Evolutionary conservation across 768 basidiomycete species (phyloP).

Genomic region (Tricholoma furcatifolium): DNA sequence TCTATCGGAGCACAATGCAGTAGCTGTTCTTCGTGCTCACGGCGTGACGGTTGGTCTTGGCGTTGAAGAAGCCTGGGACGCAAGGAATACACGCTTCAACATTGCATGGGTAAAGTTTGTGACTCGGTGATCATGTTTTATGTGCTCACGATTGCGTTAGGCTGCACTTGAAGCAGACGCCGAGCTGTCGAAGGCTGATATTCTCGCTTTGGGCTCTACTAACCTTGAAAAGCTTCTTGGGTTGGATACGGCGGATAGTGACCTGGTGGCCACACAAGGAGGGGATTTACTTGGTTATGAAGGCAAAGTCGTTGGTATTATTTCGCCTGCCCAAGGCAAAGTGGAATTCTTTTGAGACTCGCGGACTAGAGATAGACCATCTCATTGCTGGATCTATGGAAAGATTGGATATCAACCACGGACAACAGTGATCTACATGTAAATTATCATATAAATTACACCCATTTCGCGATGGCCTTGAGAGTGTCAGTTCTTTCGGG

Average conservation of each 20-base stretch:
- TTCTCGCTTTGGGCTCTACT: slow-evolving; percentile 44
- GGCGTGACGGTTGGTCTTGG: slow-evolving; percentile 76
- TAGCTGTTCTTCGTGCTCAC: slow-evolving; percentile 62
- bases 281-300: slow-evolving; percentile 49
- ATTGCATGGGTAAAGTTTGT: slow-evolving; percentile 66
- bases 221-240: slow-evolving; percentile 44
- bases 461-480: slow-evolving; percentile 50
- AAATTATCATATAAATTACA: slow-evolving; percentile 14
- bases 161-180: slow-evolving; percentile 42
- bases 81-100: slow-evolving; percentile 80
- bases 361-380: background rate
- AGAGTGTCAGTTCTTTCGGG: slow-evolving; percentile 51
- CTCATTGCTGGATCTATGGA: background rate
- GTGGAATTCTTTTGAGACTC: slow-evolving; percentile 17
- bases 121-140: background rate
- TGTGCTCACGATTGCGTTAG: slow-evolving; percentile 22
- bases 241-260: slow-evolving; percentile 35
- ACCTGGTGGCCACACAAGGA: slow-evolving; percentile 58
- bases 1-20: slow-evolving; percentile 49
- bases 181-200: slow-evolving; percentile 39
- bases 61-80: slow-evolving; percentile 61
- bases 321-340: slow-evolving; percentile 43
- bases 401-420: background rate
- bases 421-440: background rate
- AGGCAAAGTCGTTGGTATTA: slow-evolving; percentile 49